Conservation (phyloP, 2,329 filamentous ascomycete species). For the Curvularia hawaiiensis region DNA sequence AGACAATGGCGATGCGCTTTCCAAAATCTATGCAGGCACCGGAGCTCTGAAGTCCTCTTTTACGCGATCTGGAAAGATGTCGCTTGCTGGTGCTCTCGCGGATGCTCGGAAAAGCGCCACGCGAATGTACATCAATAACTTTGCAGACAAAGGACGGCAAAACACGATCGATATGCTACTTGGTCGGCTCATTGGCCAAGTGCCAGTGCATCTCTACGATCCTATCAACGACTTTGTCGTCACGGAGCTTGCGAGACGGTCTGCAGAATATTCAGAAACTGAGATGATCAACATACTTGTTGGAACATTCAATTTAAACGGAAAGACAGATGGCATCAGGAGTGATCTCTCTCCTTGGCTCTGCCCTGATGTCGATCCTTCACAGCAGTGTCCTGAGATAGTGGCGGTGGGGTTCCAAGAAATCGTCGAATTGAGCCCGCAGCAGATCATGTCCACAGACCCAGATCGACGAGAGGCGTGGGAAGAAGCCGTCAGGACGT, state of each 20-base stretch:
- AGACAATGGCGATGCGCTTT: constrained; percentile 93
- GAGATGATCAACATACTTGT: constrained; percentile 79
- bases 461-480: constrained; percentile 82
- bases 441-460: constrained; percentile 99
- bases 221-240: constrained; percentile 92
- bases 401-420: constrained; percentile 95
- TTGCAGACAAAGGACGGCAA: constrained; percentile 89
- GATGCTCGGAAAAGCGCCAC: constrained; percentile 95
- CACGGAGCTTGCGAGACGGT: constrained; percentile 71
- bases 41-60: constrained; percentile 95
- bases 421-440: constrained; percentile 95
- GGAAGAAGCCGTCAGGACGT: constrained; percentile 80
- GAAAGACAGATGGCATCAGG: constrained; percentile 75
- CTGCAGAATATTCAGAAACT: constrained; percentile 74
- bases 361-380: constrained; percentile 66
- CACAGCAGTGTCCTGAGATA: constrained; percentile 75
- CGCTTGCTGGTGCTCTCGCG: constrained; percentile 88
- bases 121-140: constrained; percentile 96
- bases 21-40: constrained; percentile 94
- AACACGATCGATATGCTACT: constrained; percentile 94
- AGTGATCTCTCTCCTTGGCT: constrained; percentile 87
- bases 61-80: constrained; percentile 94
- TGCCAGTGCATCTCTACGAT: constrained; percentile 84
- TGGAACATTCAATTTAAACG: constrained; percentile 95
- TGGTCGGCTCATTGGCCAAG: constrained; percentile 81